These are phyloP conservation scores for Hymenoscyphus albidus DNA, from an alignment of 2,329 filamentous ascomycete species.

Conservation along the genomic window DNA sequence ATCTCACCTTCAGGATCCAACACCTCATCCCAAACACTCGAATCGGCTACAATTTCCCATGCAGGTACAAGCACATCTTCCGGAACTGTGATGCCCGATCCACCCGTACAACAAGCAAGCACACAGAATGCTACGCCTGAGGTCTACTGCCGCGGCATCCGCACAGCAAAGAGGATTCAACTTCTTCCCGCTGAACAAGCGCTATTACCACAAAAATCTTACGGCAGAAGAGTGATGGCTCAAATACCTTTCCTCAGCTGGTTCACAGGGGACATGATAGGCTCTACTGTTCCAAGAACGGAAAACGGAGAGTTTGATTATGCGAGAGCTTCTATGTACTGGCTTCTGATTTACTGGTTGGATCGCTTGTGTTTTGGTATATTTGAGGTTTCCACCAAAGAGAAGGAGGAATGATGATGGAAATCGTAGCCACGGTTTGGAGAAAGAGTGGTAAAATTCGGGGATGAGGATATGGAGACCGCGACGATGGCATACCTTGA, in stretches of 20 bases:
- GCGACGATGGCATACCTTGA: neutral
- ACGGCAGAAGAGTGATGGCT: slow-evolving; percentile 59
- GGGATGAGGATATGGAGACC: neutral
- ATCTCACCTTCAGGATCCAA: slow-evolving; percentile 32
- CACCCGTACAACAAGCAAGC: slow-evolving; percentile 38
- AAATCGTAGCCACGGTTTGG: neutral
- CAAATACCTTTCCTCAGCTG: slow-evolving; percentile 67
- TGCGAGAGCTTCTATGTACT: slow-evolving; percentile 62
- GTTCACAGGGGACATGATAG: slow-evolving; percentile 70
- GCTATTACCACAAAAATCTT: slow-evolving; percentile 63
- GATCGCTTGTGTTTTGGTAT: slow-evolving; percentile 37
- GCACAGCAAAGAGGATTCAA: slow-evolving; percentile 60
- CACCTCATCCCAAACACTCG: slow-evolving; percentile 52
- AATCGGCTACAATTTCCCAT: slow-evolving; percentile 49
- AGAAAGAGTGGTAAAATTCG: neutral
- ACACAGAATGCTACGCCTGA: slow-evolving; percentile 32
- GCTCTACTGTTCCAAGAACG: slow-evolving; percentile 67
- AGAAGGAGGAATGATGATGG: slow-evolving; percentile 4
- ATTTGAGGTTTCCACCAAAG: slow-evolving; percentile 2
- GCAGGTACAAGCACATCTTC: slow-evolving; percentile 22
- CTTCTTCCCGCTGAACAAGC: slow-evolving; percentile 68
- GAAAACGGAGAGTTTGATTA: slow-evolving; percentile 77
- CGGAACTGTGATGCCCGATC: slow-evolving; percentile 26
- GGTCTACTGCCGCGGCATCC: slow-evolving; percentile 59
- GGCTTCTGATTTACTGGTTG: slow-evolving; percentile 62